phyloP scores from a whole-genome alignment of 768 basidiomycete genomes.

The Daedaleopsis nitida region DNA sequence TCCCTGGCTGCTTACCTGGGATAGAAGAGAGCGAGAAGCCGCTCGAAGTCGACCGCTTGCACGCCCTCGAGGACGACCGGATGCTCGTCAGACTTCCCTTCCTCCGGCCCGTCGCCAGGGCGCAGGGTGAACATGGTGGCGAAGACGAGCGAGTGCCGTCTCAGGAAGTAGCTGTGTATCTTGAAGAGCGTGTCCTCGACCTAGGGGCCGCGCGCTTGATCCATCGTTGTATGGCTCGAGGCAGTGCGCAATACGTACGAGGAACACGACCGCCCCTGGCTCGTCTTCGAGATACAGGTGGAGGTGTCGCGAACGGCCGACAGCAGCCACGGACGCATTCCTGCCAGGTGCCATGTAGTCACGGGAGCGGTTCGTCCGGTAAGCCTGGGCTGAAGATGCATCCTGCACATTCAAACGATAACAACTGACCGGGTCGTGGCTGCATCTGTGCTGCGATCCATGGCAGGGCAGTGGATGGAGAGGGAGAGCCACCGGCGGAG shows the following conservation, averaged over 20 bases:
- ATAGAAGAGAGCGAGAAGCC: conserved; percentile 24
- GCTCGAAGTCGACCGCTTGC: conserved; percentile 20
- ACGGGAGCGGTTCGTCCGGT: neutral
- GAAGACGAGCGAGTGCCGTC: conserved; percentile 20
- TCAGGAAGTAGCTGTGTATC: conserved; percentile 24
- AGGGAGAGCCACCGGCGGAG: neutral
- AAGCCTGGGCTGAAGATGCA: neutral
- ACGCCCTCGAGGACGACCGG: conserved; percentile 18
- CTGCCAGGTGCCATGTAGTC: no score
- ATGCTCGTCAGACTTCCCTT: conserved; percentile 18
- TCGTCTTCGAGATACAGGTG: conserved; percentile 21
- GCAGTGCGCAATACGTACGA: conserved; percentile 8
- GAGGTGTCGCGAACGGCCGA: conserved; percentile 8
- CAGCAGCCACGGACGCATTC: neutral
- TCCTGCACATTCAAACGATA: neutral
- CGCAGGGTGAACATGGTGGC: conserved; percentile 20
- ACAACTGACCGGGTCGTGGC: neutral
- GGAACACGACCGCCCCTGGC: conserved; percentile 12
- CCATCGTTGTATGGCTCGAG: neutral
- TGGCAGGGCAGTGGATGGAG: neutral
- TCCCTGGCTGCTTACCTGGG: conserved; percentile 17
- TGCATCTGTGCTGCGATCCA: neutral
- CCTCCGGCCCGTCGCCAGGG: conserved; percentile 5
- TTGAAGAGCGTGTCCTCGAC: conserved; percentile 26
- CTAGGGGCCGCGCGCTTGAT: neutral